Evolutionary conservation across 2,329 filamentous ascomycete species (phyloP).

Genomic region (Trichoderma aggressivum): DNA sequence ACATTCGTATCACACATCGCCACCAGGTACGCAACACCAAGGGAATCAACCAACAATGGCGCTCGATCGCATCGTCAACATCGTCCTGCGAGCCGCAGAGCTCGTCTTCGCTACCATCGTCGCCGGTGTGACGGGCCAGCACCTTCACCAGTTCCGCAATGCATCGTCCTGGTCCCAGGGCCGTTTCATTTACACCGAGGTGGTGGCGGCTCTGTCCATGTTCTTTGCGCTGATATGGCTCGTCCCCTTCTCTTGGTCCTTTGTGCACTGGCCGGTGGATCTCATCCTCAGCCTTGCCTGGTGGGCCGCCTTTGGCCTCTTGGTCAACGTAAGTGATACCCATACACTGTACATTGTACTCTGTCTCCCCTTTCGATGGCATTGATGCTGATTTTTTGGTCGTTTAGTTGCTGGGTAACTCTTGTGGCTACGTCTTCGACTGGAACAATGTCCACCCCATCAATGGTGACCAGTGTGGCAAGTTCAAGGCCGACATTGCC

Average conservation of each 20-base stretch:
- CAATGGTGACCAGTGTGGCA: slow-evolving; percentile 53
- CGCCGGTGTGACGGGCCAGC: slow-evolving; percentile 64
- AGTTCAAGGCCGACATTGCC: slow-evolving; percentile 68
- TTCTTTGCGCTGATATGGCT: slow-evolving; percentile 69
- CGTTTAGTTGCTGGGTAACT: slow-evolving; percentile 40
- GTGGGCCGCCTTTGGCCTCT: slow-evolving; percentile 66
- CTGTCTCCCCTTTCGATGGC: neutral
- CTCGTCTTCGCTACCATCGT: slow-evolving; percentile 70
- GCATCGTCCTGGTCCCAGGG: slow-evolving; percentile 52
- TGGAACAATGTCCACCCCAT: slow-evolving; percentile 54
- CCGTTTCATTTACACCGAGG: slow-evolving; percentile 72
- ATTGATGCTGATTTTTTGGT: neutral
- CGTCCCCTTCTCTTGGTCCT: slow-evolving; percentile 64
- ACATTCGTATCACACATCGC: neutral
- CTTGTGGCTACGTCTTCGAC: slow-evolving; percentile 56
- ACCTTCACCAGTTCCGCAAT: slow-evolving; percentile 51
- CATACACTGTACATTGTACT: neutral
- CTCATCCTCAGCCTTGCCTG: slow-evolving; percentile 65
- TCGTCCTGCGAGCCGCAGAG: slow-evolving; percentile 44
- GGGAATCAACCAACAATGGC: slow-evolving; percentile 30
- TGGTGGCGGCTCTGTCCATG: slow-evolving; percentile 66
- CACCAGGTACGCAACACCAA: neutral
- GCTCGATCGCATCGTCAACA: slow-evolving; percentile 39
- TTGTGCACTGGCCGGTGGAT: slow-evolving; percentile 70
- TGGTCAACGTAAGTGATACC: slow-evolving; percentile 53